Evolutionary conservation across 805 yeast species (phyloP).

Genomic region (Pichia membranifaciens): DNA sequence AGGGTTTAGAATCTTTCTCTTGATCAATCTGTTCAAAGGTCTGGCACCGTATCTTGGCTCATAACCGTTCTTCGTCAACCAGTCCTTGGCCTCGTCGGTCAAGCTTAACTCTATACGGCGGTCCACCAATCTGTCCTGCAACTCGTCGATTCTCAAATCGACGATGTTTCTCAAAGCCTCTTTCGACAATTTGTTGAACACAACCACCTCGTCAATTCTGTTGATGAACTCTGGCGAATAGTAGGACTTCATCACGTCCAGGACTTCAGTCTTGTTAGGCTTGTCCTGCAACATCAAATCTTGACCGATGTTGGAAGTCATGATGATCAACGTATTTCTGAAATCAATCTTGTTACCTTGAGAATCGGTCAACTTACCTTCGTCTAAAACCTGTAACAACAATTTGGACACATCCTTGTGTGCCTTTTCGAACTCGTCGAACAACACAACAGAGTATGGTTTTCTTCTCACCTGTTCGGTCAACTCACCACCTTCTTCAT

Average conservation of each 20-base stretch:
- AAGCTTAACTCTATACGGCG: slow-evolving; percentile 61
- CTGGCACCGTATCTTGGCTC: slow-evolving; percentile 93
- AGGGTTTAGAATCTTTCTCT: slow-evolving; percentile 79
- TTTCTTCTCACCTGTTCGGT: slow-evolving; percentile 95
- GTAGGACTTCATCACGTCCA: slow-evolving; percentile 58
- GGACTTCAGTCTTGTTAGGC: slow-evolving; percentile 53
- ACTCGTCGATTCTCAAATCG: slow-evolving; percentile 76
- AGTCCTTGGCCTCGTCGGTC: slow-evolving; percentile 59
- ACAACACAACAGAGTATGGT: slow-evolving; percentile 87
- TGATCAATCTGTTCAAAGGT: slow-evolving; percentile 87
- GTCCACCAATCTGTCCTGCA: slow-evolving; percentile 69
- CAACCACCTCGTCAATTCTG: slow-evolving; percentile 88
- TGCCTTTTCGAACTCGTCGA: slow-evolving; percentile 96
- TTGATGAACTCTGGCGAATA: slow-evolving; percentile 96
- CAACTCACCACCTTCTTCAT: slow-evolving; percentile 92
- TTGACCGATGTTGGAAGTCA: slow-evolving; percentile 97
- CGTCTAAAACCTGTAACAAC: slow-evolving; percentile 87
- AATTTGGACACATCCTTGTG: slow-evolving; percentile 93
- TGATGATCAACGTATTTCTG: slow-evolving; percentile 88
- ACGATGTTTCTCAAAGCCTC: slow-evolving; percentile 71
- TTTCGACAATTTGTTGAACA: slow-evolving; percentile 85
- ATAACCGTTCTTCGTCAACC: slow-evolving; percentile 83
- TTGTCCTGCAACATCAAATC: slow-evolving; percentile 71
- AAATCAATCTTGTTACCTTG: slow-evolving; percentile 94
- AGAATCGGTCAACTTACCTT: slow-evolving; percentile 90